Evolutionary conservation across 495 filamentous ascomycete species (phyloP), one percentile per base, ranked within the genome.

Genomic region (Terfezia claveryi): DNA sequence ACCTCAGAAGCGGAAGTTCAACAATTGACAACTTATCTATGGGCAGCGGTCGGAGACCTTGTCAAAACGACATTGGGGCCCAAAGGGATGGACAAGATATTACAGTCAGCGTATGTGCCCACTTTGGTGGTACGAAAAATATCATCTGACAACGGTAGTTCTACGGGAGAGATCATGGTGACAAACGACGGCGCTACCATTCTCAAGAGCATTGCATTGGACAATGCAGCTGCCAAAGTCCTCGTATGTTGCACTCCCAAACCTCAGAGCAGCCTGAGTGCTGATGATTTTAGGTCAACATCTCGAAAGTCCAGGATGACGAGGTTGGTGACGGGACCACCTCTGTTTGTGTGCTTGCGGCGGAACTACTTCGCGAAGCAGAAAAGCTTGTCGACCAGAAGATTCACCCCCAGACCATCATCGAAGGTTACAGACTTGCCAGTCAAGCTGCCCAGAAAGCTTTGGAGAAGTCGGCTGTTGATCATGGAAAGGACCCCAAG

Each of bases 71-170:
- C 91, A 9, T 73, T 98, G 12, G 91, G 91, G 11, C 92, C 91
- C 2, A 95, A 96, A 73, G 91, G 91, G 62, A 96, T 96, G 92
- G 92, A 98, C 73, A 96, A 98, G 74, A 98, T 98, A 68, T 71
- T 96, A 68, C 91, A 96, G 68, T 95, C 88, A 71, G 92, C 87
- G 83, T 93, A 77, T 46, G 78, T 74, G 17, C 10, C 12, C 27
- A 37, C 23, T 36, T 52, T 53, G 37, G 16, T 32, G 27, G 27
- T 32, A 1, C 7, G 27, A 32, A 4, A 32, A 4, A 32, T 32
- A 32, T 32, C 27, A 32, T 32, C 46, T 55, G 50, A 61, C 60
- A 36, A 58, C 55, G 50, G 50, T 58, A 93, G 87, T 20, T 96
- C 92, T 37, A 96, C 91, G 10, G 85, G 86, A 61, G 84, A 95